Evolutionary conservation across 2,329 filamentous ascomycete species (phyloP).

Genomic region (Verticillium albo-atrum): DNA sequence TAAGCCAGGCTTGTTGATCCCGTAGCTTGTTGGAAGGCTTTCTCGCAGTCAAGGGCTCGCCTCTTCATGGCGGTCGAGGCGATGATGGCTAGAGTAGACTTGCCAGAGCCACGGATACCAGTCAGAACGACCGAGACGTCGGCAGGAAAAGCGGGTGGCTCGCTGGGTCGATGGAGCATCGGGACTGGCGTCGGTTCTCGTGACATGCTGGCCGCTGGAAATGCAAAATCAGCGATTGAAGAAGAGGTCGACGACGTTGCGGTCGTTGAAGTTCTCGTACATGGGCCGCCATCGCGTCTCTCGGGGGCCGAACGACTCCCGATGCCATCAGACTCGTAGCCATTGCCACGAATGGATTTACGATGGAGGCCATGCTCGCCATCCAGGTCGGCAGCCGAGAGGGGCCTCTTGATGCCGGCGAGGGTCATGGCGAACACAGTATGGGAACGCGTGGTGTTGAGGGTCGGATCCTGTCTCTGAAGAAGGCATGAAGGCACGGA

Average conservation of each 20-base stretch:
- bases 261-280: not conserved
- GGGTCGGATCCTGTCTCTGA: not conserved
- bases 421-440: constrained; percentile 16
- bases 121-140: constrained; percentile 70
- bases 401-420: constrained; percentile 35
- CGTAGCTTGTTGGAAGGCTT: constrained; percentile 60
- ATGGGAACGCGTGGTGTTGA: not conserved
- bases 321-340: not conserved
- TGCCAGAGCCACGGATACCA: constrained; percentile 69
- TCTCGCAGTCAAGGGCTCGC: constrained; percentile 65
- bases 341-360: constrained; percentile 5
- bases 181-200: not conserved
- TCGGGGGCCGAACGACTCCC: not conserved
- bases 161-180: constrained; percentile 5
- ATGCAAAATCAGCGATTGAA: not conserved
- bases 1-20: constrained; percentile 59
- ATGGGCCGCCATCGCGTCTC: not conserved
- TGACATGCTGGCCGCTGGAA: not conserved
- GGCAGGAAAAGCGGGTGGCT: constrained; percentile 10
- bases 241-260: not conserved
- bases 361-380: constrained; percentile 9
- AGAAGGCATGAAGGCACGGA: not conserved
- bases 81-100: constrained; percentile 72
- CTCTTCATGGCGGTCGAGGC: constrained; percentile 66
- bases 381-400: constrained; percentile 26